Evolutionary conservation across 371 early-diverging fungal genomes (phyloP).

Genomic region (Saksenaea vasiformis): DNA sequence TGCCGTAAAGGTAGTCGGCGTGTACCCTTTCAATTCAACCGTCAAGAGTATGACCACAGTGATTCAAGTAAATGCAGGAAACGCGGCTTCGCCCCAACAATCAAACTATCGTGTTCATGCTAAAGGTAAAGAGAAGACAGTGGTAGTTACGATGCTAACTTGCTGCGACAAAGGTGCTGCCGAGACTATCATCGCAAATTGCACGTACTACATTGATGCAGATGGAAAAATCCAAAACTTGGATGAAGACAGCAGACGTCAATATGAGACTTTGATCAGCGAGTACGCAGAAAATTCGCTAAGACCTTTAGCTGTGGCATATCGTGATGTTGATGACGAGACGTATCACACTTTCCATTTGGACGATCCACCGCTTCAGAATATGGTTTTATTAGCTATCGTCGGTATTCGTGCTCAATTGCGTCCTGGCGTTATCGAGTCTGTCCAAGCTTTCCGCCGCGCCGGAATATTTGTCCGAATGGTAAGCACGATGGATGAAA

Average conservation of each 20-base stretch:
- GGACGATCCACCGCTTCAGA: conserved; percentile 53
- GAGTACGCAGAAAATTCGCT: conserved; percentile 65
- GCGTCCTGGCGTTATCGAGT: conserved; percentile 77
- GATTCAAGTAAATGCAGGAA: conserved; percentile 21
- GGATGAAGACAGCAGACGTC: conserved; percentile 24
- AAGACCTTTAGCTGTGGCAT: conserved; percentile 72
- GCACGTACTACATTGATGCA: conserved; percentile 43
- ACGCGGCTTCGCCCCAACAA: conserved; percentile 16
- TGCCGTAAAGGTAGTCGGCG: conserved; percentile 28
- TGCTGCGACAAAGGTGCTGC: conserved; percentile 51
- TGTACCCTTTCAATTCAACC: conserved; percentile 61
- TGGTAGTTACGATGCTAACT: neutral
- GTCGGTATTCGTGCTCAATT: conserved; percentile 89
- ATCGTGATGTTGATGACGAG: conserved; percentile 50
- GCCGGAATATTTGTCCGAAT: conserved; percentile 89
- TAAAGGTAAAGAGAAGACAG: conserved; percentile 22
- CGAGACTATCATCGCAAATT: conserved; percentile 52
- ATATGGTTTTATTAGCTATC: conserved; percentile 71
- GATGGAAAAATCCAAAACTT: conserved; percentile 41
- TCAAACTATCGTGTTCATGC: conserved; percentile 42
- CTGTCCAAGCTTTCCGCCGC: conserved; percentile 71
- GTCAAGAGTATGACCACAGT: conserved; percentile 61
- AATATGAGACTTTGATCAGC: conserved; percentile 47
- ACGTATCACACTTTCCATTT: conserved; percentile 35
- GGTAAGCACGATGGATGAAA: conserved; percentile 54